These are phyloP conservation scores for Trametes gibbosa DNA, from an alignment of 768 basidiomycete genomes.

Conservation along the genomic window DNA sequence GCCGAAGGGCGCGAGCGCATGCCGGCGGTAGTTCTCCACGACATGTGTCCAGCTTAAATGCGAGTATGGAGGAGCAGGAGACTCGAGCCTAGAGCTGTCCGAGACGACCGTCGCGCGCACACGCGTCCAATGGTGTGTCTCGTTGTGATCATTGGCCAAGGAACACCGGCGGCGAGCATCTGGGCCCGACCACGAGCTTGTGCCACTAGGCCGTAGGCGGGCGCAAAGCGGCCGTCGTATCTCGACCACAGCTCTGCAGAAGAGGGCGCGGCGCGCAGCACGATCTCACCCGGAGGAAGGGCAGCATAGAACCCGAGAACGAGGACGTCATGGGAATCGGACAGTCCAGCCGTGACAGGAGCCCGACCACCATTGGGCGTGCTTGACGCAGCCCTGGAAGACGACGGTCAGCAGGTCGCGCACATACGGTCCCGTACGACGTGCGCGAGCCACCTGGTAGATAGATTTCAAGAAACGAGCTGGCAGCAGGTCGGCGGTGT, in stretches of 20 bases:
- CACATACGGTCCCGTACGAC: too few species aligned
- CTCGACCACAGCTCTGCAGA: too few species aligned
- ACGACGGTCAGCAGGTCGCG: constrained; percentile 2
- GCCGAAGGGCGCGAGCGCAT: background rate
- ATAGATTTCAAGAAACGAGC: background rate
- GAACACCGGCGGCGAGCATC: background rate
- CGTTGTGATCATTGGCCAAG: background rate
- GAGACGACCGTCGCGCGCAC: too few species aligned
- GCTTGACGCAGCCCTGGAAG: background rate
- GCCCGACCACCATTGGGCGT: background rate
- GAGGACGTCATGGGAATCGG: background rate
- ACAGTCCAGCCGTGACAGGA: background rate
- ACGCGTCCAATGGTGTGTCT: background rate
- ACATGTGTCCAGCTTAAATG: background rate
- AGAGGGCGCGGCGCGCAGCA: background rate
- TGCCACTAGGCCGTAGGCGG: too few species aligned
- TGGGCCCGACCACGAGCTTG: background rate
- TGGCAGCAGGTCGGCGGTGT: background rate
- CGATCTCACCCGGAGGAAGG: background rate
- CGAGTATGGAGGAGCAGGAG: background rate
- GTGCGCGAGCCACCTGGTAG: background rate
- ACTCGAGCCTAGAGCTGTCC: background rate
- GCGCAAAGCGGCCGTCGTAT: background rate
- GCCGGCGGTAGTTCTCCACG: background rate
- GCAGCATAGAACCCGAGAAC: background rate